phyloP scores from a whole-genome alignment of 2,329 filamentous ascomycete species.

The Claviceps purpurea region DNA sequence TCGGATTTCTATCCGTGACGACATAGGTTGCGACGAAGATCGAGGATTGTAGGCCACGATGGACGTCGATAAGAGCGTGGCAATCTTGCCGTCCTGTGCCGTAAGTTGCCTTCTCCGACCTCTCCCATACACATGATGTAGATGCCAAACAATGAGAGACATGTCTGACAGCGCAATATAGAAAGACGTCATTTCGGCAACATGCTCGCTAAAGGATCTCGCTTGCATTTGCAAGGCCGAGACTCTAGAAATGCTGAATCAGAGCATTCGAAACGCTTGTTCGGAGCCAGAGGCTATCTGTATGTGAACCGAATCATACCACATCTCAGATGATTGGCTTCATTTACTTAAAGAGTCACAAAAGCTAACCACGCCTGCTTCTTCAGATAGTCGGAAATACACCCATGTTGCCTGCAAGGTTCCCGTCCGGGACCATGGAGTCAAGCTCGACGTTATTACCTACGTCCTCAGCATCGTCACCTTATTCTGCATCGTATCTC shows the following conservation, averaged over 20 bases:
- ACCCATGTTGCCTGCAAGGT: background rate
- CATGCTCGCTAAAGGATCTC: background rate
- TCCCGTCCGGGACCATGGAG: background rate
- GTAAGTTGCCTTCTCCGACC: background rate
- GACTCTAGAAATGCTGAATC: background rate
- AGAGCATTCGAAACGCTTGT: background rate
- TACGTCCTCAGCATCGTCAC: conserved; percentile 7
- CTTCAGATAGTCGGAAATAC: background rate
- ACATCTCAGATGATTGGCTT: too few species aligned
- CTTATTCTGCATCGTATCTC: conserved; percentile 6
- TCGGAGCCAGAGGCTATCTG: background rate
- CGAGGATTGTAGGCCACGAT: background rate
- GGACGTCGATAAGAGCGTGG: background rate
- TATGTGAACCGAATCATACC: background rate
- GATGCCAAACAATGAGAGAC: background rate
- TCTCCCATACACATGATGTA: background rate
- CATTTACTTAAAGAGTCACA: too few species aligned
- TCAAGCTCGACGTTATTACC: background rate
- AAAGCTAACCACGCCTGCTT: background rate
- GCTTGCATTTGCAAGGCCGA: background rate
- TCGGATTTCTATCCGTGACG: background rate
- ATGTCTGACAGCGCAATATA: background rate
- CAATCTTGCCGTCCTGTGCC: background rate
- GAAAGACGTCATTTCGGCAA: background rate
- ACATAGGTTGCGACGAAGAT: background rate